Base-by-base conservation (phyloP, 805 yeast species). In the Peterozyma xylosa region DNA sequence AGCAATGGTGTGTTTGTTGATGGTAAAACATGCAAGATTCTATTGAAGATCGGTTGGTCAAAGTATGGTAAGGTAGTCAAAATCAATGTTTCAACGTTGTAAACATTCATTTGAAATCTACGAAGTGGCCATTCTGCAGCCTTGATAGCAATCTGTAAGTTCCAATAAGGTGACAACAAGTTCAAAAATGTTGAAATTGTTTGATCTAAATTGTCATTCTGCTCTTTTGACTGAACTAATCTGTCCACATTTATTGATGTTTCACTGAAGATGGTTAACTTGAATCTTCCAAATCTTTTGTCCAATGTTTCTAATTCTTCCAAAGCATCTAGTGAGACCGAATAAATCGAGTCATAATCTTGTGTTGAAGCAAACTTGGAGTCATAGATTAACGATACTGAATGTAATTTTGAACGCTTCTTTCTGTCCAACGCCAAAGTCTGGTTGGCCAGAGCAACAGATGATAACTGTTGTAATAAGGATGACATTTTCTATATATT, bases 91-190 rank as follows among this genome's bases (percentile, higher is more conserved):
- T 91, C 98, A 0, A 89, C 67, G 55, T 86, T 88, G 55, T 84
- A 82, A 40, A 86, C 70, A 58, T 93, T 90, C 51, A 88, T 78
- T 57, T 88, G 82, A 67, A 81, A 93, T 53, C 98, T 76, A 66
- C 99, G 82, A 15, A 93, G 82, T 18, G 90, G 77, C 99, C 99
- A 93, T 67, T 93, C 99, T 11, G 88, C 70, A 5, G 96, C 91
- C 53, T 82, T 81, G 41, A 87, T 56, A 2, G 96, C 74, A 18
- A 95, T 86, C 17, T 80, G 73, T 42, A 89, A 64, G 50, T 79
- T 74, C 74, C 91, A 79, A 60, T 80, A 81, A 2, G 95, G 87
- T 3, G 95, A 81, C 9, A 81, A 69, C 51, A 91, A 68, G 46
- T 82, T 72, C 48, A 93, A 65, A 57, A 86, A 91, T 11, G 81